Base-by-base conservation (phyloP, 805 yeast species). In the Saturnispora ahearnii region DNA sequence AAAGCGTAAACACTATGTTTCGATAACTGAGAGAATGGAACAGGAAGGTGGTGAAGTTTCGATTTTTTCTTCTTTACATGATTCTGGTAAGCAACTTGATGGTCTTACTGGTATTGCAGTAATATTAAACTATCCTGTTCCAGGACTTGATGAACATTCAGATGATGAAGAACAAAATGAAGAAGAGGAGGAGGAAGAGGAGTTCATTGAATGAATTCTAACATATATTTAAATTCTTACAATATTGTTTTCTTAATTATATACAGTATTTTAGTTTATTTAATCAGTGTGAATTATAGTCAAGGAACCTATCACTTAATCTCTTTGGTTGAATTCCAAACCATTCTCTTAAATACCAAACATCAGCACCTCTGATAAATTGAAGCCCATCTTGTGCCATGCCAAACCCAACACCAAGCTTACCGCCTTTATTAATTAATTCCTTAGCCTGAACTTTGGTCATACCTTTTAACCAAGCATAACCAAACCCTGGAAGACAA, bases 51-150 rank as follows among this genome's bases (percentile, higher is more conserved):
- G 93, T 5, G 83, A 84, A 47, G 93, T 84, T 2, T 72, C 78
- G 6, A 74, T 90, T 1, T 85, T 90, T 57, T 85, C 95, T 34
- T 82, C 93, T 54, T 67, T 89, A 59, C 98, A 91, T 61, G 91
- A 84, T 52, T 77, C 90, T 3, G 99, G 99, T 13, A 84, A 82
- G 58, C 97, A 91, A 65, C 69, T 91, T 51, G 87, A 89, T 62
- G 87, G 84, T 56, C 73, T 93, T 55, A 87, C 96, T 0, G 99
- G 98, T 49, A 78, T 89, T 29, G 99, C 97, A 0, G 93, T 87
- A 49, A 76, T 91, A 36, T 70, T 90, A 55, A 82, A 81, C 53
- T 93, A 84, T 62, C 95, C 97, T 0, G 68, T 89, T 4, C 87
- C 85, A 0, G 95, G 87, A 45, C 74, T 81, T 51, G 77, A 84